Percentiles rank a stretch among this genome's conserved stretches.
phyloP scores from a whole-genome alignment of 2,329 filamentous ascomycete genomes.

The Xylaria polymorpha region DNA sequence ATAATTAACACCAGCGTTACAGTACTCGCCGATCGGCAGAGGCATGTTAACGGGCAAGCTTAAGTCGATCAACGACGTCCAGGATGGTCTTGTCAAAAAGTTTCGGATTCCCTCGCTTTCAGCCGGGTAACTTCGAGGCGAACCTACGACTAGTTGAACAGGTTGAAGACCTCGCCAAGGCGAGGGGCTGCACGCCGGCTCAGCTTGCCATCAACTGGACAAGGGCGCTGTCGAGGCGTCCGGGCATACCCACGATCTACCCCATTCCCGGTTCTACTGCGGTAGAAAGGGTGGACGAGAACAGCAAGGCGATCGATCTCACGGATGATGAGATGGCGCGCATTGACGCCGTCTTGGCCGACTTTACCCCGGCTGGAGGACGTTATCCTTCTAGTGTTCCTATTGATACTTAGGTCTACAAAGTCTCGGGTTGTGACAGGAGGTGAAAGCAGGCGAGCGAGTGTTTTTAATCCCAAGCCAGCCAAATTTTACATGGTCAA shows the following conservation, averaged over 20 bases:
- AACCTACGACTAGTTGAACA: conserved; percentile 72
- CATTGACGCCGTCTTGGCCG: conserved; percentile 62
- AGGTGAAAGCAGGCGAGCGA: background rate
- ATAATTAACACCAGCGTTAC: background rate
- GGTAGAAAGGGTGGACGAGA: conserved; percentile 67
- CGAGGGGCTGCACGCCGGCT: conserved; percentile 68
- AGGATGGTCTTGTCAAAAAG: conserved; percentile 57
- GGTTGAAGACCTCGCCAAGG: conserved; percentile 66
- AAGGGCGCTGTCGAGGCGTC: conserved; percentile 58
- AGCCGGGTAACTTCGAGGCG: conserved; percentile 69
- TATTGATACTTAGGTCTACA: conserved; percentile 21
- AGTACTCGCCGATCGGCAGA: conserved; percentile 68
- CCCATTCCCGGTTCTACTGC: conserved; percentile 74
- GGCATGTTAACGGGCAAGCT: conserved; percentile 66
- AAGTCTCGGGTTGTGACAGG: background rate
- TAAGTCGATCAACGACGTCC: conserved; percentile 58
- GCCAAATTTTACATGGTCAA: background rate
- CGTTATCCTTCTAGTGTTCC: conserved; percentile 25
- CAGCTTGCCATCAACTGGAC: conserved; percentile 78
- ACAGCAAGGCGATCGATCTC: conserved; percentile 62
- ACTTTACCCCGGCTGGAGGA: conserved; percentile 58
- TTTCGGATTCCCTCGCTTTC: conserved; percentile 58
- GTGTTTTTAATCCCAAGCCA: background rate
- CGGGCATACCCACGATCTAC: conserved; percentile 68
- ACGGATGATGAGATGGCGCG: conserved; percentile 61